Conservation (phyloP, 2,329 filamentous ascomycete genomes). For the Daldinia eschscholtzii region DNA sequence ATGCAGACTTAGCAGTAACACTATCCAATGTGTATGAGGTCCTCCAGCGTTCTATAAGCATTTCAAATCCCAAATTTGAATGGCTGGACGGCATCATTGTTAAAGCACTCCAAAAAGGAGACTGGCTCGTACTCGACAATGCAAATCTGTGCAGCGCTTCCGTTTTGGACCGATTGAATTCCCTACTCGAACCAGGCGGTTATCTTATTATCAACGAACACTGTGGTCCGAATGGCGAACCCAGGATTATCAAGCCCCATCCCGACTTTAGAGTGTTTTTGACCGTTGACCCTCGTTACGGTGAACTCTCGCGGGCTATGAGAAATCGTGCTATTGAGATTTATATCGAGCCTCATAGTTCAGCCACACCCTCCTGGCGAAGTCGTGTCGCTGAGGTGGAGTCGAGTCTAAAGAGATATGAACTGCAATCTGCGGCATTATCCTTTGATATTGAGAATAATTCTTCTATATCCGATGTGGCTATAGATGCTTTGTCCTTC, state of each 20-base stretch:
- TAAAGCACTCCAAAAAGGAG: constrained; percentile 84
- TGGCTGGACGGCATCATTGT: constrained; percentile 96
- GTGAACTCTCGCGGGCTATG: constrained; percentile 96
- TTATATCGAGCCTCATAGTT: constrained; percentile 70
- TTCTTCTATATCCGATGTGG: constrained; percentile 50
- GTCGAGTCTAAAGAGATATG: constrained; percentile 63
- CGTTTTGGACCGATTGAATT: constrained; percentile 94
- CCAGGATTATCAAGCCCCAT: constrained; percentile 84
- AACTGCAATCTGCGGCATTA: constrained; percentile 53
- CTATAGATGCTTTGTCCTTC: constrained; percentile 63
- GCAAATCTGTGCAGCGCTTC: constrained; percentile 97
- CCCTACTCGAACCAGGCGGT: constrained; percentile 90
- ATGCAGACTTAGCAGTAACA: constrained; percentile 61
- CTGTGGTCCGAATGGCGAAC: constrained; percentile 82
- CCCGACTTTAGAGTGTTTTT: constrained; percentile 91
- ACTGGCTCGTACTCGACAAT: constrained; percentile 96
- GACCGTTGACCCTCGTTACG: constrained; percentile 91
- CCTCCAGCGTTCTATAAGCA: constrained; percentile 65
- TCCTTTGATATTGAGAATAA: constrained; percentile 49
- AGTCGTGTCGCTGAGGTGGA: constrained; percentile 63
- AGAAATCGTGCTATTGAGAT: constrained; percentile 94
- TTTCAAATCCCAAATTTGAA: constrained; percentile 86
- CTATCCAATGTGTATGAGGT: constrained; percentile 64
- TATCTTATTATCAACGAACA: constrained; percentile 94
- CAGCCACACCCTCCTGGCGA: constrained; percentile 52